phyloP scores from a whole-genome alignment of 2,329 filamentous ascomycete species.

The Paraconiothyrium sp. region DNA sequence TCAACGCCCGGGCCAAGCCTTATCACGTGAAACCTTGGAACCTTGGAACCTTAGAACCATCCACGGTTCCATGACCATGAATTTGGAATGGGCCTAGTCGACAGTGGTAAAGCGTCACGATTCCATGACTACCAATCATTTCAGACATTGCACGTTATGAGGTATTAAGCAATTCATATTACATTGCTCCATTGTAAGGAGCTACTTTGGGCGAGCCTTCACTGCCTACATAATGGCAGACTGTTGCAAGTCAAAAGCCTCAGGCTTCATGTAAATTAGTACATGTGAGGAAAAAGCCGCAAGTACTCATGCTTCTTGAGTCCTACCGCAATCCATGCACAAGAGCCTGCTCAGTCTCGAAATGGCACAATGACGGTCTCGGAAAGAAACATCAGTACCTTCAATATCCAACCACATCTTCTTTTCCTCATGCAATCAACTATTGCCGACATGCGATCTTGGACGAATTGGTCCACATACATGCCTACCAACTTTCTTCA shows the following conservation, averaged over 20 bases:
- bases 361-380: neutral
- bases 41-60: too few species aligned
- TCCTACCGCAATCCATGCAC: too few species aligned
- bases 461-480: neutral
- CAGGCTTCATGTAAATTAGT: too few species aligned
- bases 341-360: neutral
- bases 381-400: neutral
- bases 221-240: neutral
- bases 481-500: slow-evolving; percentile 22
- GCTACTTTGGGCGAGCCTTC: neutral
- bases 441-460: neutral
- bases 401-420: neutral
- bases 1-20: neutral
- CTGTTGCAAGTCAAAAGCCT: too few species aligned
- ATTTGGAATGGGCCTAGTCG: too few species aligned
- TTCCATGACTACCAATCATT: neutral
- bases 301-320: too few species aligned
- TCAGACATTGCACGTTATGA: neutral
- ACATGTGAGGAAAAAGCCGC: too few species aligned
- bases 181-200: neutral
- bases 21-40: too few species aligned
- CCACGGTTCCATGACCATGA: too few species aligned
- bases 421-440: neutral
- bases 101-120: neutral
- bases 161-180: neutral